Evolutionary conservation across 208 protist species (phyloP).

Genomic region (Wallacemonas collosoma): DNA sequence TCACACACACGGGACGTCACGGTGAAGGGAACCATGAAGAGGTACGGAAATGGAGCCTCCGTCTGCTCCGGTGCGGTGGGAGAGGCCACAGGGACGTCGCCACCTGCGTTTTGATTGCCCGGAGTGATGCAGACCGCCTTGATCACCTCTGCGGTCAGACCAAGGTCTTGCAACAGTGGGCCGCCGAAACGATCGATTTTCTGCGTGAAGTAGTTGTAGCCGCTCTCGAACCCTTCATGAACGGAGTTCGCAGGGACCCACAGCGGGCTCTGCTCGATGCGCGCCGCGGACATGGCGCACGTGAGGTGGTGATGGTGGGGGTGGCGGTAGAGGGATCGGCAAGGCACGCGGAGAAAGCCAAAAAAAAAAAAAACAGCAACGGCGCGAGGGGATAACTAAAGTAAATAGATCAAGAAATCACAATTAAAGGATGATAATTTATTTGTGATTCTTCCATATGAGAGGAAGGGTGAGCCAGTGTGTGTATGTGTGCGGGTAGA

Average conservation of each 20-base stretch:
- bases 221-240: conserved; percentile 16
- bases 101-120: conserved; percentile 9
- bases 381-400: too few relatives aligned
- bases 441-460: too few relatives aligned
- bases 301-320: too few relatives aligned
- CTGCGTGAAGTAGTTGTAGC: conserved; percentile 30
- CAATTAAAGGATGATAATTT: too few relatives aligned
- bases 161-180: conserved; percentile 22
- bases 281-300: background rate
- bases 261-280: conserved; percentile 28
- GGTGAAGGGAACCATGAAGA: conserved; percentile 31
- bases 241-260: conserved; percentile 25
- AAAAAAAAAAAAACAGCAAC: conserved; percentile 5
- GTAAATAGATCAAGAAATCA: too few relatives aligned
- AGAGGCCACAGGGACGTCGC: conserved; percentile 25
- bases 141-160: conserved; percentile 20
- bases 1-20: conserved; percentile 25
- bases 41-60: conserved; percentile 23
- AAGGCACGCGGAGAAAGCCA: background rate
- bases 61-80: conserved; percentile 17
- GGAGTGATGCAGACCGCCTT: conserved; percentile 13
- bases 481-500: too few relatives aligned
- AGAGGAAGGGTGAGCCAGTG: too few relatives aligned
- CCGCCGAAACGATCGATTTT: conserved; percentile 35
- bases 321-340: too few relatives aligned